Percentiles rank a stretch among this genome's conserved stretches.
These are phyloP conservation scores for Durusdinium trenchii DNA, from an alignment of 73 alveolate genomes.

Conservation along the genomic window DNA sequence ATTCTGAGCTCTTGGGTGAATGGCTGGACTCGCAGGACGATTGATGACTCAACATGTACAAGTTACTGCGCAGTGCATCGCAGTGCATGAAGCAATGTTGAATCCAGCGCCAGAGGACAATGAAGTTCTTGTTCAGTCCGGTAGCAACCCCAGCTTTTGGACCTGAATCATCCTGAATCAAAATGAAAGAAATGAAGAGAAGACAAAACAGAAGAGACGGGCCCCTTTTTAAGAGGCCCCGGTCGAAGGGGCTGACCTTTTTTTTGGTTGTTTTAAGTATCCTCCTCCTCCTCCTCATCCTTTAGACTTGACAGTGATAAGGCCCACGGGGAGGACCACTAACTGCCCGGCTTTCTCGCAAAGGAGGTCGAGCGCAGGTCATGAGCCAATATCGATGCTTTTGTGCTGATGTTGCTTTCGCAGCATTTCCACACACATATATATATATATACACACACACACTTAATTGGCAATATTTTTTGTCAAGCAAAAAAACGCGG, in stretches of 20 bases:
- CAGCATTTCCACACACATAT: no score
- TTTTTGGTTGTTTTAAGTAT: not conserved
- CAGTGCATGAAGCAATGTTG: not conserved
- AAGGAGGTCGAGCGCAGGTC: constrained; percentile 92
- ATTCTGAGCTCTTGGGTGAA: constrained; percentile 58
- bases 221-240: no score
- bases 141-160: not conserved
- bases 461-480: no score
- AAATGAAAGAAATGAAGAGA: no score
- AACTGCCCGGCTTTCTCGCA: constrained; percentile 75
- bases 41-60: not conserved
- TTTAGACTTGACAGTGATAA: no score
- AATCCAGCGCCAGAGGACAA: constrained; percentile 62
- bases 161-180: not conserved
- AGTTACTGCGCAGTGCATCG: not conserved
- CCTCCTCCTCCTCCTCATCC: not conserved
- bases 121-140: constrained; percentile 71
- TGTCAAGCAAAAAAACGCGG: not conserved
- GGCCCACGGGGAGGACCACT: constrained; percentile 85
- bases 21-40: constrained; percentile 68
- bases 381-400: constrained; percentile 74
- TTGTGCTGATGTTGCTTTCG: no score
- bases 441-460: no score
- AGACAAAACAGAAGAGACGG: no score
- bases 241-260: no score